phyloP scores from a whole-genome alignment of 108 stramenopile genomes.

The Cyclotella sp. region DNA sequence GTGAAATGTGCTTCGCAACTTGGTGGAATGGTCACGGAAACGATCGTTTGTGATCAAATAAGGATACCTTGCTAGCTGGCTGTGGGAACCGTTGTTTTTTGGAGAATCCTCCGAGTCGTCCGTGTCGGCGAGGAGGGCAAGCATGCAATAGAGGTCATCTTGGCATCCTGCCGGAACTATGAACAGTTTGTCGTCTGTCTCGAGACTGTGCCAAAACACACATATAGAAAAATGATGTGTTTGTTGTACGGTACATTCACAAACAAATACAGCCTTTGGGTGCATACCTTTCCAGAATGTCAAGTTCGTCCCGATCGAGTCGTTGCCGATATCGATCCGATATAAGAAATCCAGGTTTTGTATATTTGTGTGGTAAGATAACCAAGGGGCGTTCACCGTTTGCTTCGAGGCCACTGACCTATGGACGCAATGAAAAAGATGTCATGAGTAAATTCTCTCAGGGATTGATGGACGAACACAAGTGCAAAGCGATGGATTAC shows the following conservation, averaged over 20 bases:
- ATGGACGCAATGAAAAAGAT: neutral
- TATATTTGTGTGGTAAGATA: slow-evolving; percentile 71
- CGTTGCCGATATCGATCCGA: slow-evolving; percentile 27
- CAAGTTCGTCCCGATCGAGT: slow-evolving; percentile 1
- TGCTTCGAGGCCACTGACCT: slow-evolving; percentile 6
- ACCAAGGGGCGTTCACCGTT: slow-evolving; percentile 71
- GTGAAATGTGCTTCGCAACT: slow-evolving; percentile 65
- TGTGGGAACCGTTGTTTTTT: neutral
- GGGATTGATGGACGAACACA: neutral
- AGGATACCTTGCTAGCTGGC: slow-evolving; percentile 63
- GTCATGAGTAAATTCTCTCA: no score
- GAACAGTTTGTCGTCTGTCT: neutral
- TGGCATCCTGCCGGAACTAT: slow-evolving; percentile 57
- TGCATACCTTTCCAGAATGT: slow-evolving; percentile 6
- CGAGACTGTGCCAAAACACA: neutral
- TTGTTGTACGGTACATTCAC: neutral
- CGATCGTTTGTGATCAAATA: slow-evolving; percentile 77
- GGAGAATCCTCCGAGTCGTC: slow-evolving; percentile 6
- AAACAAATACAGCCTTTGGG: neutral
- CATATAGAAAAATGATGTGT: neutral
- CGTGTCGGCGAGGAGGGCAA: slow-evolving; percentile 61
- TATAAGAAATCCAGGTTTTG: slow-evolving; percentile 25
- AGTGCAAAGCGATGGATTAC: neutral
- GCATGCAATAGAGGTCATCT: slow-evolving; percentile 82
- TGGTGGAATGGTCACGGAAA: slow-evolving; percentile 67